Evolutionary conservation across 2,329 filamentous ascomycete genomes (phyloP), one percentile per base, ranked within the genome.

Genomic region (Alternaria triticimaculans): DNA sequence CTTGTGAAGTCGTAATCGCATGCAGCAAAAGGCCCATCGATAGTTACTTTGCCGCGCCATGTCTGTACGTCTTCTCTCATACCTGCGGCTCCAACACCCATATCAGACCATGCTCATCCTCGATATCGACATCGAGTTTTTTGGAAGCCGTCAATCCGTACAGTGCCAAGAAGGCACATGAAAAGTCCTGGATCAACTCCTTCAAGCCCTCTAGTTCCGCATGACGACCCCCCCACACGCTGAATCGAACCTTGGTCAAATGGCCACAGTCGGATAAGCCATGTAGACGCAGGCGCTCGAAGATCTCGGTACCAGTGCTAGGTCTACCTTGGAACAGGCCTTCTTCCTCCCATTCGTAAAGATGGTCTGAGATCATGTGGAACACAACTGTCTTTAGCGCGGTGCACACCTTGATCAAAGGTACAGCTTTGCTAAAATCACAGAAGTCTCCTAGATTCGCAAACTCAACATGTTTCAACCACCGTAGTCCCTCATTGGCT

Each of bases 341-440:
- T 26, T 26, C 25, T 26, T 26, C 25, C 25, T 26, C 25, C 23
- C 15, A n/a, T n/a, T 5, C 1, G 2, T 41, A 41, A n/a, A 41
- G 37, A 18, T 41, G 4, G 3, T 0, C 0, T 11, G 37, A 5
- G 2, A 5, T 0, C 2, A 41, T 41, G 2, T 6, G 4, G 37
- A 41, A 41, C 1, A 18, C 9, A 3, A 41, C 37, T 6, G 37
- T 41, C 37, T 41, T 41, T 3, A 41, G 37, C 5, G 37, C 37
- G n/a, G 37, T 41, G 37, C 37, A 41, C 15, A 41, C n/a, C 37
- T 11, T 41, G 37, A 41, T 41, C 37, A 18, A 41, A 41, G 15
- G 15, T 6, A 41, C 3, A 41, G 33, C 33, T n/a, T 41, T 41
- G 33, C 33, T 3, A 2, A 41, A 18, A 1, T 41, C 7, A 41